Conservation (phyloP, 2,329 filamentous ascomycete genomes). For the Scytalidium sp. region DNA sequence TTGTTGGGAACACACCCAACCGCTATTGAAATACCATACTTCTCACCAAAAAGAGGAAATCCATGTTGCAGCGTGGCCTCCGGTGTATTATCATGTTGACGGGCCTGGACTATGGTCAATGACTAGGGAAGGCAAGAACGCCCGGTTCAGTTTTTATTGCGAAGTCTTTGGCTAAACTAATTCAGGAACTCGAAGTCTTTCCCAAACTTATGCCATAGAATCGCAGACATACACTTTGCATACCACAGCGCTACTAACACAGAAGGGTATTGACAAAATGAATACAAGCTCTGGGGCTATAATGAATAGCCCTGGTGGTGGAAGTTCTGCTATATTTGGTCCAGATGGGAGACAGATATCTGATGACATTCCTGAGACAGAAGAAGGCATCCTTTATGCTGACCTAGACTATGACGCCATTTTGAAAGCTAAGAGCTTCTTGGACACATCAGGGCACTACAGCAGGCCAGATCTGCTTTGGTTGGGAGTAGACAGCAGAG, state of each 20-base stretch:
- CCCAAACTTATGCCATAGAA: slow-evolving; percentile 54
- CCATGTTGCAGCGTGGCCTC: slow-evolving; percentile 53
- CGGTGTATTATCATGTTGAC: slow-evolving; percentile 47
- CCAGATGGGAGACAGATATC: slow-evolving; percentile 43
- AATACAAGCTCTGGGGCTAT: slow-evolving; percentile 7
- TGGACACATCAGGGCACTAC: slow-evolving; percentile 19
- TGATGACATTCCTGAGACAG: slow-evolving; percentile 42
- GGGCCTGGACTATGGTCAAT: slow-evolving; percentile 16
- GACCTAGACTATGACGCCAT: slow-evolving; percentile 17
- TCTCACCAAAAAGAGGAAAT: slow-evolving; percentile 47
- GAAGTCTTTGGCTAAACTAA: slow-evolving; percentile 35
- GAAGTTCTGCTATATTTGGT: slow-evolving; percentile 51
- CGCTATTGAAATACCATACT: slow-evolving; percentile 48
- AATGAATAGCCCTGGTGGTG: slow-evolving; percentile 42
- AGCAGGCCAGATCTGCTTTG: slow-evolving; percentile 19
- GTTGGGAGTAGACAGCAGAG: slow-evolving; percentile 14
- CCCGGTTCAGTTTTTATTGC: slow-evolving; percentile 22
- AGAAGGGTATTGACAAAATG: slow-evolving; percentile 42
- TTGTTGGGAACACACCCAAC: slow-evolving; percentile 42
- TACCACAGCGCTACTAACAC: slow-evolving; percentile 50
- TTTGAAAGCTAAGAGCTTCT: slow-evolving; percentile 13
- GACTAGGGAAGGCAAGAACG: slow-evolving; percentile 11
- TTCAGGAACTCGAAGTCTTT: slow-evolving; percentile 50
- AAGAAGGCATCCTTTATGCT: slow-evolving; percentile 53
- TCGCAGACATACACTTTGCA: slow-evolving; percentile 53